Conservation (phyloP, 306 rosid genomes). For the Cicer bijugum region DNA sequence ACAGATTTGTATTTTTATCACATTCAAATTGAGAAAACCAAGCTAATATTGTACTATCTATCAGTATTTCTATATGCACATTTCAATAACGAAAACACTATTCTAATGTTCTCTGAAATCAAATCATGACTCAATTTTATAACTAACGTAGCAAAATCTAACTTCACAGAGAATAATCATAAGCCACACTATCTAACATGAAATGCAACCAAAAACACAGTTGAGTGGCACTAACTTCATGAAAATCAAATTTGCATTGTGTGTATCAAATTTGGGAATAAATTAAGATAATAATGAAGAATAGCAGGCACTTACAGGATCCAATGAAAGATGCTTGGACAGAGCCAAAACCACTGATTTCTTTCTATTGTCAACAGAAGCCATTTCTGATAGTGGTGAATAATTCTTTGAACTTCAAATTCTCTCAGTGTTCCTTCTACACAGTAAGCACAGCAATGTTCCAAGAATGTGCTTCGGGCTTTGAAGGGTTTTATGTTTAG, state of each 20-base stretch:
- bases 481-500: constrained; percentile 44
- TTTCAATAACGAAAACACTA: neutral
- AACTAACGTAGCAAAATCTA: neutral
- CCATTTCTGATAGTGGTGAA: constrained; percentile 56
- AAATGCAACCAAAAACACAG: neutral
- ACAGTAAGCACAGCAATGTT: too few species aligned
- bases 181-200: neutral
- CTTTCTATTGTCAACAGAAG: constrained; percentile 51
- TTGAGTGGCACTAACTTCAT: neutral
- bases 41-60: constrained; percentile 11
- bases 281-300: neutral
- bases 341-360: constrained; percentile 61
- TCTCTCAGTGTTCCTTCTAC: neutral
- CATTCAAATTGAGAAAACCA: neutral
- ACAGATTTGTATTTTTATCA: constrained; percentile 3
- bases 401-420: constrained; percentile 22
- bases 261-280: neutral
- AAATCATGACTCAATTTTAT: neutral
- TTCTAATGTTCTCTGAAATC: neutral
- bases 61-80: neutral
- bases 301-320: constrained; percentile 59
- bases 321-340: constrained; percentile 60
- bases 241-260: neutral
- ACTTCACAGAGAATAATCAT: constrained; percentile 4
- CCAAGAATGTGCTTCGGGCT: constrained; percentile 14